These are phyloP conservation scores for Penicillium sp. DNA, from an alignment of 2,329 filamentous ascomycete species.

Conservation along the genomic window DNA sequence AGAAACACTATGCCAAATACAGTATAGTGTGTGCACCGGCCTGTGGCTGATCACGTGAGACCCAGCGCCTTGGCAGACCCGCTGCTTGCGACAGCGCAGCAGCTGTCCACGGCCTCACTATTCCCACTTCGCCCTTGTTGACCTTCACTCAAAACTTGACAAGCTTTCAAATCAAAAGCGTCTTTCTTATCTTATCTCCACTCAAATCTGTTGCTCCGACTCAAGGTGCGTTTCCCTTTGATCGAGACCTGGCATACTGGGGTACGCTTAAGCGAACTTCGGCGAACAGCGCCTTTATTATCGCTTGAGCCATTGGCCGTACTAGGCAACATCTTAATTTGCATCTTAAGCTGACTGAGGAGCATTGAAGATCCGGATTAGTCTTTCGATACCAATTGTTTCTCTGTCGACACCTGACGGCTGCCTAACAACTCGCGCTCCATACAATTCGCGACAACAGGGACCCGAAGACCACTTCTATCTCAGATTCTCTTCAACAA, in stretches of 20 bases:
- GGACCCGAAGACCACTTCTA: conserved; percentile 10
- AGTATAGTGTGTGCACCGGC: not conserved
- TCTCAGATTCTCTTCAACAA: not conserved
- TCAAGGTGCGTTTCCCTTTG: not conserved
- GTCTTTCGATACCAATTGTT: not conserved
- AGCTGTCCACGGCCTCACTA: conserved; percentile 18
- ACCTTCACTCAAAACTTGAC: conserved; percentile 14
- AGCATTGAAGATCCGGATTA: not conserved
- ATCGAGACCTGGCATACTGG: not conserved
- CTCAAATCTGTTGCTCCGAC: not conserved
- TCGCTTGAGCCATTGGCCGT: not conserved
- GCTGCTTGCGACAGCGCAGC: conserved; percentile 34
- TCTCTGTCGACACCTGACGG: not conserved
- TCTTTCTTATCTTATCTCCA: not conserved
- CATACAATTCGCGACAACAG: conserved; percentile 3
- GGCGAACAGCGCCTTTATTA: not conserved
- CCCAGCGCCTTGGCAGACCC: conserved; percentile 32
- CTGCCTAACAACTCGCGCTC: conserved; percentile 9
- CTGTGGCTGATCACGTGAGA: not conserved
- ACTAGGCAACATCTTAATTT: not conserved
- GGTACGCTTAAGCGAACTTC: not conserved
- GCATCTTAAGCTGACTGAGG: not conserved
- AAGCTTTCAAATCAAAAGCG: conserved; percentile 1
- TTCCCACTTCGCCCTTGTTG: conserved; percentile 19
- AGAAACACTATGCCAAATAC: not conserved